Percentiles rank a stretch among this genome's conserved stretches.
Evolutionary conservation across 345 rosid species (phyloP).

Genomic region (Eucalyptus leucophloia): DNA sequence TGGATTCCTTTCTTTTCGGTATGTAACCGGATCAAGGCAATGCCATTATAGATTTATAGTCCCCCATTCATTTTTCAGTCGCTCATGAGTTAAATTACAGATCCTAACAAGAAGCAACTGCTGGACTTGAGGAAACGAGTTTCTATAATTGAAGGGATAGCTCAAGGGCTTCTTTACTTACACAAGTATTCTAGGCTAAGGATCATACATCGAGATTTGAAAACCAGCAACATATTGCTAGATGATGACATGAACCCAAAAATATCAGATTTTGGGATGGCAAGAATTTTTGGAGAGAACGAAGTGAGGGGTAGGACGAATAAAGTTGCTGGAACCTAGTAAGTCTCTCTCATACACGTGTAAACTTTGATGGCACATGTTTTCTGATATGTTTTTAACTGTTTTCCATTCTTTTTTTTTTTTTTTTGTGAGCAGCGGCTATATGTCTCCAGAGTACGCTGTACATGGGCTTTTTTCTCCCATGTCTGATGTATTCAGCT

Average conservation of each 20-base stretch:
- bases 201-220: constrained; percentile 17
- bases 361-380: neutral
- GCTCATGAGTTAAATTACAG: neutral
- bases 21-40: neutral
- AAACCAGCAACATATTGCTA: constrained; percentile 6
- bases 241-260: constrained; percentile 14
- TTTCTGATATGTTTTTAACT: neutral
- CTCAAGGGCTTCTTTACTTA: constrained; percentile 14
- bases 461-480: constrained; percentile 3
- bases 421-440: neutral
- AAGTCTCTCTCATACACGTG: neutral
- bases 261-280: constrained; percentile 19
- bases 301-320: neutral
- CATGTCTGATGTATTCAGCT: constrained; percentile 20
- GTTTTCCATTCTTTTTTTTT: neutral
- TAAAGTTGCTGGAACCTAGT: constrained; percentile 17
- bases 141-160: constrained; percentile 9
- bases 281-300: constrained; percentile 7
- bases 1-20: constrained; percentile 11
- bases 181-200: constrained; percentile 13
- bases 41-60: neutral
- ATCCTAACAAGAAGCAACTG: neutral
- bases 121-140: constrained; percentile 9
- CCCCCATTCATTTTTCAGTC: neutral
- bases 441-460: constrained; percentile 22